phyloP scores from a whole-genome alignment of 2,329 filamentous ascomycete species.

The Aspergillus aculeatinus region DNA sequence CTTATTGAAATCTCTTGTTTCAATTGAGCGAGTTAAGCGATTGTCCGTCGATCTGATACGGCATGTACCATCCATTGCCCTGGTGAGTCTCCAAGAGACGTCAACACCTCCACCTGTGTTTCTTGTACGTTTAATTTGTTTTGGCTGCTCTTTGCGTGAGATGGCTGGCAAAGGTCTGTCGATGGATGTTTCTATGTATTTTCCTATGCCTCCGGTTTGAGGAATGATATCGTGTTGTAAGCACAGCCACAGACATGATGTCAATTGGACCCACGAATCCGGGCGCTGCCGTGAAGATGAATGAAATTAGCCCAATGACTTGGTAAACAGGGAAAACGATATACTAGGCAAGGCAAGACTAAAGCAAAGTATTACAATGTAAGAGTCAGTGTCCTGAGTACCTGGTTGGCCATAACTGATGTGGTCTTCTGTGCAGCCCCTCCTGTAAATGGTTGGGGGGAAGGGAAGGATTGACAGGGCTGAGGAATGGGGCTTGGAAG shows the following conservation, averaged over 20 bases:
- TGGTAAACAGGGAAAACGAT: not conserved
- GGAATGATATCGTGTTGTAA: not conserved
- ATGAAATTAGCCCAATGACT: not conserved
- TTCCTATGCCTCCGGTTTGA: not conserved
- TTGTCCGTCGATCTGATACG: not conserved
- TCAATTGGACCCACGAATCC: not conserved
- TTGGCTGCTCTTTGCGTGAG: not conserved
- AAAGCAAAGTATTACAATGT: too few species aligned
- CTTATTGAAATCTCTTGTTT: not conserved
- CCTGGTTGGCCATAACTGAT: too few species aligned
- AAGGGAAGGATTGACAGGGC: not conserved
- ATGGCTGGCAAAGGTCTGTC: not conserved
- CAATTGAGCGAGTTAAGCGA: not conserved
- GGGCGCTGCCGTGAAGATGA: not conserved
- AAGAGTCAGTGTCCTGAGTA: too few species aligned
- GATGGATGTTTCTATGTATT: not conserved
- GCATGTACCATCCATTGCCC: not conserved
- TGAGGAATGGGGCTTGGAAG: not conserved
- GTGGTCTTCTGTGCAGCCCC: not conserved
- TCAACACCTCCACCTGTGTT: not conserved
- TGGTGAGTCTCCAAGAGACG: not conserved
- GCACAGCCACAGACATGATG: constrained; percentile 7
- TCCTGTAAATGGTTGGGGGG: too few species aligned
- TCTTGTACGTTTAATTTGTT: not conserved
- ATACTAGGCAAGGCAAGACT: not conserved